Conservation (phyloP, 805 yeast species). For the Ogataea nitratoaversa region DNA sequence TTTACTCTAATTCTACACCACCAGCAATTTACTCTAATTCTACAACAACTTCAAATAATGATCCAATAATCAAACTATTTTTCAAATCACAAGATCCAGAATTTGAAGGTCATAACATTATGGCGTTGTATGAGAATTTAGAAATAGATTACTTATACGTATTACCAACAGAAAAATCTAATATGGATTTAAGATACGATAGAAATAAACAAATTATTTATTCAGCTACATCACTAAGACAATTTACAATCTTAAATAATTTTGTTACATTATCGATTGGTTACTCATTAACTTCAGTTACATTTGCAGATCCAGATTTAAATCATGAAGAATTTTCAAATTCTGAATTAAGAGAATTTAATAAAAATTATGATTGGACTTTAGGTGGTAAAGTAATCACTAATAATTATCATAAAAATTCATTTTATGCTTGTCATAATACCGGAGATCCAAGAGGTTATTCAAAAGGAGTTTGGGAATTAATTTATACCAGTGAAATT, state of each 20-base stretch:
- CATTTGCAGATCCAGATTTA: constrained; percentile 4
- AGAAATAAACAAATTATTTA: constrained; percentile 3
- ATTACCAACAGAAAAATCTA: constrained; percentile 6
- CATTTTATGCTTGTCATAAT: constrained; percentile 36
- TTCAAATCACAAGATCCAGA: background rate
- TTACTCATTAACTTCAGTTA: constrained; percentile 3
- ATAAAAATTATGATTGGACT: background rate
- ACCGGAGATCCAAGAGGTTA: constrained; percentile 37
- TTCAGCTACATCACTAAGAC: constrained; percentile 7
- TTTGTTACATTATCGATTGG: constrained; percentile 11
- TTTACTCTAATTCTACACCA: no score
- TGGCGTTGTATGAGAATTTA: constrained; percentile 5
- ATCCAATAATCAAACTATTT: background rate
- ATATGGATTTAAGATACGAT: constrained; percentile 9
- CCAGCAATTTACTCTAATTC: background rate
- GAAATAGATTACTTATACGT: constrained; percentile 16
- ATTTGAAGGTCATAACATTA: background rate
- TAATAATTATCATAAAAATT: constrained; percentile 5
- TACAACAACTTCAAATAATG: background rate
- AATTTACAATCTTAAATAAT: constrained; percentile 10
- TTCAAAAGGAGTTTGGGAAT: constrained; percentile 25
- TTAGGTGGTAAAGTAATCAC: constrained; percentile 11
- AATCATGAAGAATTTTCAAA: constrained; percentile 2
- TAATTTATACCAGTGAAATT: constrained; percentile 18
- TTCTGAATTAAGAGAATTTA: constrained; percentile 1